Base-by-base conservation (phyloP, 2,329 filamentous ascomycete species). In the Colletotrichum horii region DNA sequence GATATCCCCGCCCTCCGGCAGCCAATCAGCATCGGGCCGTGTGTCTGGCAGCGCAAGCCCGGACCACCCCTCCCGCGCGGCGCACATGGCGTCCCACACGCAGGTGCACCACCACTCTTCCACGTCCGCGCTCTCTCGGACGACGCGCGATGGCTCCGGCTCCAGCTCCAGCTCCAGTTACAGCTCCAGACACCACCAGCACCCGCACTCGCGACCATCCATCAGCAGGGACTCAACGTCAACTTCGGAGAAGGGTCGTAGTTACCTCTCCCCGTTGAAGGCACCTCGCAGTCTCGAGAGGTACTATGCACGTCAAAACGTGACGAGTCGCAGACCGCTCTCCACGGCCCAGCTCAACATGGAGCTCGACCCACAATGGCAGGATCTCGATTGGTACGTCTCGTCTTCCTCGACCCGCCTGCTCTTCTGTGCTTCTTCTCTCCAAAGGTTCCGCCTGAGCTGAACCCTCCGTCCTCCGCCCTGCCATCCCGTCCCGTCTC, bases 331-430 rank as follows among this genome's bases (percentile, higher is more conserved):
- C 77, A 81, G 76, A 75, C 79, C 79, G 72, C 77, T 80, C 77
- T 68, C 70, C 67, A 82, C 82, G 79, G 76, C 81, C 58, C 78
- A 79, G 78, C 79, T 84, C 79, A 87, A 90, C 83, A 83, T 83
- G 80, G 88, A 88, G 68, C 80, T 88, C 72, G 91, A 92, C 86
- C 89, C 89, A 88, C 87, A 92, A 89, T 95, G 94, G 94, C 92
- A 95, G 82, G 90, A 95, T 83, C 89, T 94, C 81, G 92, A 95
- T 86, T 94, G 93, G 94, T 95, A 90, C 81, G 92, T 89, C 65
- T 74, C 32, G 19, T 62, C 19, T 48, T 65, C 64, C 19, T 66
- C 34, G 32, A 56, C 60, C 58, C 71, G 43, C 43, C 43, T 52
- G 11, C 43, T 52, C 43, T 52, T 52, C 16, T 52, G 43, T 52